Conservation (phyloP, 164 flowering plant species). For the Kalanchoe fedtschenkoi region DNA sequence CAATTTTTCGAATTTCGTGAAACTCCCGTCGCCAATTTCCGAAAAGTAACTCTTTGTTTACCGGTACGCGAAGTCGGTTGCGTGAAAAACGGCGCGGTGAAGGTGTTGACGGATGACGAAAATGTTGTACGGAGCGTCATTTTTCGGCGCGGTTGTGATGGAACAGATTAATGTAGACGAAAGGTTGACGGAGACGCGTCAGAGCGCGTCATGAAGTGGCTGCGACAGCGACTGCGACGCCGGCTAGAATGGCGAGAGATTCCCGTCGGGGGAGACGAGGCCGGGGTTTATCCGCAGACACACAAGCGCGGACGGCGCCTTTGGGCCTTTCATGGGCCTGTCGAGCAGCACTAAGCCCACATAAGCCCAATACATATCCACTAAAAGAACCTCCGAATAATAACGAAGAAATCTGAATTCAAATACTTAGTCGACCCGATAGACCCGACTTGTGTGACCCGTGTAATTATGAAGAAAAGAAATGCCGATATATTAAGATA, state of each 20-base stretch:
- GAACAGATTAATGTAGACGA: not conserved
- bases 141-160: not conserved
- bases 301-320: not conserved
- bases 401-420: too few species aligned
- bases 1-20: not conserved
- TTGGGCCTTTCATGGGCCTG: not conserved
- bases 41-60: not conserved
- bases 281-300: not conserved
- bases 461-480: too few species aligned
- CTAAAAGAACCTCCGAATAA: too few species aligned
- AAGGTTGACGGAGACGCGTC: not conserved
- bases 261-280: too few species aligned
- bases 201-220: not conserved
- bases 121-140: not conserved
- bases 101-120: not conserved
- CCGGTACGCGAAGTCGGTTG: not conserved
- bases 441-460: too few species aligned
- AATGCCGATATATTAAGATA: too few species aligned
- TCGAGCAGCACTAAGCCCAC: too few species aligned
- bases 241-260: not conserved
- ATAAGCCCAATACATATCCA: too few species aligned
- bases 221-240: not conserved
- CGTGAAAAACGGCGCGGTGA: not conserved
- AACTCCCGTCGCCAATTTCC: not conserved
- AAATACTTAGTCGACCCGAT: too few species aligned